Base-by-base conservation (phyloP, 495 filamentous ascomycete genomes). In the Neurospora sp. region DNA sequence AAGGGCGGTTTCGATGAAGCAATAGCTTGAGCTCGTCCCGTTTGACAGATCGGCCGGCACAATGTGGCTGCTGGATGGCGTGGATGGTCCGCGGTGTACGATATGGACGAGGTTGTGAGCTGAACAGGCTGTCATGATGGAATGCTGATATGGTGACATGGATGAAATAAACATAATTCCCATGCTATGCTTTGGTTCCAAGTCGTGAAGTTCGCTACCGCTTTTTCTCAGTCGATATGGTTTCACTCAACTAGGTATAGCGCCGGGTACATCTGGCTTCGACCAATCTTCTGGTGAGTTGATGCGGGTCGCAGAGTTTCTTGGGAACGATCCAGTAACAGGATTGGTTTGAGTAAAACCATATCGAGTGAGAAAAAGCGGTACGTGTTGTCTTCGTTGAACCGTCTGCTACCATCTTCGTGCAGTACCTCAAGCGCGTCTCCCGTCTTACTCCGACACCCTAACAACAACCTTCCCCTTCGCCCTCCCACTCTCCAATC, bases 401-500 rank as follows among this genome's bases (percentile, higher is more conserved):
- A 0, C 7, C 16, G 41, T 40, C 10, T 39, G 39, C 39, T 9
- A 39, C 39, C 1, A 9, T 39, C 39, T 4, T 4, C 3, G 0
- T 39, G 4, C 39, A 11, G 0, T 44, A 42, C 41, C 41, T 44
- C 41, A 0, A 44, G 0, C 0, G 18, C 18, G 3, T 2, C 16
- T 1, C 46, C 4, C 44, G 0, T 48, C 14, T 6, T 23, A 23
- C 69, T 44, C 6, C 54, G 6, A 16, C 2, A 84, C 77, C 46
- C 78, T 78, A 41, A 84, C 71, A 35, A 84, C 75, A 12, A 84
- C 77, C 72, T 84, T 84, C 4, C 82, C 83, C 69, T 78, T 78
- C 1, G 82, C 82, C 71, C 79, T 76, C 40, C 81, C 80, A 11
- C 77, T 81, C 16, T 74, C 77, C 11, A 83, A 73, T 69, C 77